A percentile compares a stretch with the other conserved stretches of the same genome.
phyloP scores from a whole-genome alignment of 352 stramenopile species.

The Phytophthora citrophthora region DNA sequence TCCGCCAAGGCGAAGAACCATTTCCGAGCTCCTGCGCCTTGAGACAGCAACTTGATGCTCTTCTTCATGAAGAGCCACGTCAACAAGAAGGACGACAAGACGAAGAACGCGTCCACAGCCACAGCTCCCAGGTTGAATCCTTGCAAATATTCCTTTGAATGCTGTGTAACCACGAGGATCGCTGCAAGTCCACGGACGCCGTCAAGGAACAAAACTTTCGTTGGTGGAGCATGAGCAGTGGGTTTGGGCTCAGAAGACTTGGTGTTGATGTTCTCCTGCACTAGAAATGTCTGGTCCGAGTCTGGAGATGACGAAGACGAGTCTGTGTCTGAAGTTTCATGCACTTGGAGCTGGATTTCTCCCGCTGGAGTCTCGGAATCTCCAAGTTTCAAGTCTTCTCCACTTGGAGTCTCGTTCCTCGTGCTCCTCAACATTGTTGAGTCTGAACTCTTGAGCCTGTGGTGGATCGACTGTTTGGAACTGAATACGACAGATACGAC shows the following conservation, averaged over 20 bases:
- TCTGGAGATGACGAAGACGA: conserved; percentile 17
- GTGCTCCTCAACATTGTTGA: conserved; percentile 14
- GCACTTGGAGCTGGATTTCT: conserved; percentile 17
- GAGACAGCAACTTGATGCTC: conserved; percentile 31
- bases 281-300: conserved; percentile 19
- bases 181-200: conserved; percentile 50
- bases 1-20: conserved; percentile 37
- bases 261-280: background rate
- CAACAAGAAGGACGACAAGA: conserved; percentile 53
- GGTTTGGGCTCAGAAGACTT: conserved; percentile 15
- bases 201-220: conserved; percentile 42
- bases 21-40: conserved; percentile 16
- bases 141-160: conserved; percentile 39
- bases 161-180: conserved; percentile 37
- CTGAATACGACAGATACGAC: conserved; percentile 9
- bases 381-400: conserved; percentile 9
- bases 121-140: conserved; percentile 34
- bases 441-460: background rate
- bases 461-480: conserved; percentile 2
- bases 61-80: conserved; percentile 54
- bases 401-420: conserved; percentile 21
- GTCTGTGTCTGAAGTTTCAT: conserved; percentile 10
- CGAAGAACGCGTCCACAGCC: conserved; percentile 53
- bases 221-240: conserved; percentile 6
- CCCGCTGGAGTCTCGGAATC: conserved; percentile 17